A percentile compares a stretch with the other conserved stretches of the same genome.
Conservation (phyloP, 2,329 filamentous ascomycete genomes). For the Hymenoscyphus repandus region DNA sequence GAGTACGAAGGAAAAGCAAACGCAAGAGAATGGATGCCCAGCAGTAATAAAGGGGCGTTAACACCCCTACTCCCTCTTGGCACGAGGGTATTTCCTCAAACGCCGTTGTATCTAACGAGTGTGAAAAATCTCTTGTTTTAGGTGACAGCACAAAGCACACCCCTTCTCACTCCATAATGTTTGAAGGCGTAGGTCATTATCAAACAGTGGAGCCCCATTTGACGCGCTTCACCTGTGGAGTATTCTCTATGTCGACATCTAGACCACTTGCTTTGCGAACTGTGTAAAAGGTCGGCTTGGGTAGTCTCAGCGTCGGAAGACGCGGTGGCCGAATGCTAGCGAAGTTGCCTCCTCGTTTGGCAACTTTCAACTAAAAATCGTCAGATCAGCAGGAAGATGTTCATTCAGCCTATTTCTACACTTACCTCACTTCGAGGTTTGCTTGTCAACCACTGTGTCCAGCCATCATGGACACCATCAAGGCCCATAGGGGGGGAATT, state of each 20-base stretch:
- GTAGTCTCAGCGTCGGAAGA: constrained; percentile 17
- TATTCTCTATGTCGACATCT: neutral
- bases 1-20: no score
- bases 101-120: no score
- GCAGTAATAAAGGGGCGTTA: no score
- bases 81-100: no score
- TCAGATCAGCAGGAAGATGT: neutral
- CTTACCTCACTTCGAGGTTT: neutral
- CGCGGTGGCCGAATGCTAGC: constrained; percentile 7
- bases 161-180: no score
- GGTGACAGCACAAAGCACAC: no score
- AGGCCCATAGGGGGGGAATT: neutral
- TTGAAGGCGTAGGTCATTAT: neutral
- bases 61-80: no score
- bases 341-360: neutral
- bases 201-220: neutral
- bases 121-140: no score
- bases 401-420: neutral
- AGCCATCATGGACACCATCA: neutral
- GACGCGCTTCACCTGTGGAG: neutral
- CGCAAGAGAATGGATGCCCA: no score
- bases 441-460: neutral
- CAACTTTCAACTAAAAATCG: neutral
- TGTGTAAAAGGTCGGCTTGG: constrained; percentile 17
- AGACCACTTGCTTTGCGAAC: constrained; percentile 14